Conservation (phyloP, 208 protist species). For the Angomonas desouzai region DNA sequence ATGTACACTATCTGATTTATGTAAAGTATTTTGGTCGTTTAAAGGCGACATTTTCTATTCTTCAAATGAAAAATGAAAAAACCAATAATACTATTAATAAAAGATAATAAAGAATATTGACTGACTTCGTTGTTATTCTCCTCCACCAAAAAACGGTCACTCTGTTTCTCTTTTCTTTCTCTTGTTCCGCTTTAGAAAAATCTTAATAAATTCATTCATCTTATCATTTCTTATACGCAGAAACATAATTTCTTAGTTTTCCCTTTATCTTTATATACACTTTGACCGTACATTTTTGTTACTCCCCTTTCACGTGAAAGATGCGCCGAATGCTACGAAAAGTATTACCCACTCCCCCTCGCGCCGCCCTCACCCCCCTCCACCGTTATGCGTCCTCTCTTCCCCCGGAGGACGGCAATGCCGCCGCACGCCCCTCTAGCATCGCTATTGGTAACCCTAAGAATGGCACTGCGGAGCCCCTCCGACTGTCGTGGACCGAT, state of each 20-base stretch:
- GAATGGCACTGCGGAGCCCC: constrained; percentile 45
- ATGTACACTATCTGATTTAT: no score
- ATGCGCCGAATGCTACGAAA: neutral
- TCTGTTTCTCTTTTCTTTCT: constrained; percentile 18
- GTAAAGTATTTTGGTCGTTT: no score
- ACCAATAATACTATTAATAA: neutral
- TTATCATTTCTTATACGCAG: no score
- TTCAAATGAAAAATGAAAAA: neutral
- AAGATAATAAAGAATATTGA: no score
- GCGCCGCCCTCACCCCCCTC: neutral
- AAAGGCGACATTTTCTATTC: neutral
- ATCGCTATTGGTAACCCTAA: constrained; percentile 55
- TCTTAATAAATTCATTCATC: no score
- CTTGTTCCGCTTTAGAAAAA: constrained; percentile 1
- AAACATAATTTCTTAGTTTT: no score
- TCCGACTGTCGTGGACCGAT: constrained; percentile 72
- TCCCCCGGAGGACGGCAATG: neutral
- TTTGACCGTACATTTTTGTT: neutral
- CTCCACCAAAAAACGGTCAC: no score
- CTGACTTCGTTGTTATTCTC: no score
- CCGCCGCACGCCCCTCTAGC: constrained; percentile 6
- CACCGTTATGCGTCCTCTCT: neutral
- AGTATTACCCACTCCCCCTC: neutral
- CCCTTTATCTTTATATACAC: no score
- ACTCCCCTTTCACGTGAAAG: neutral